Base-by-base conservation (phyloP, 495 filamentous ascomycete genomes). In the Penicillium samsonianum region DNA sequence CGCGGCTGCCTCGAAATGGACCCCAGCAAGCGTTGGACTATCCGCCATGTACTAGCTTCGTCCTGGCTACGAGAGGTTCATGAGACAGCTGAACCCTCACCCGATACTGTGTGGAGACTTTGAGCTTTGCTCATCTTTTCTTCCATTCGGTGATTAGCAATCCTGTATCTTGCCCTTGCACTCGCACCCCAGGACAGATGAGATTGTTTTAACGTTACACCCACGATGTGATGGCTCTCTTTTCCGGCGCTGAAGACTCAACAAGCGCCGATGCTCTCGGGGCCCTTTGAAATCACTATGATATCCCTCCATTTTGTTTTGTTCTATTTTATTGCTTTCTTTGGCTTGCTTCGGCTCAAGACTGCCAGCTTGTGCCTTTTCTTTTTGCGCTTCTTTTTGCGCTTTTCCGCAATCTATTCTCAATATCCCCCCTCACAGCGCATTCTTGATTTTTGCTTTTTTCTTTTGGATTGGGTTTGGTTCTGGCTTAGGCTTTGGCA, bases 1-100 rank as follows among this genome's bases (percentile, higher is more conserved):
- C 62, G 64, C 22, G 76, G 79, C 10, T 85, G 83, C 49, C 68
- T 86, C 4, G 75, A 80, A 35, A 80, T 83, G 79, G 64, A 82
- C 26, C 64, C 66, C 30, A 62, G 73, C 25, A 74, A 75, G 43
- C 77, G 82, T 30, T 84, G 82, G 80, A 78, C 73, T 47, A 77
- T 86, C 38, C 70, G 76, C 33, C 69, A 78, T 37, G 68, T 81
- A n/a, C 67, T 89, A 19, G 73, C 70, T 47, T 82, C 81, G 54
- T 56, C 70, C 20, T 90, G 86, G 86, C 71, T 90, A 8, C 64
- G 64, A 11, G 73, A 72, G 28, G 58, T 74, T 25, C 55, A 66
- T 22, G 64, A 77, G 20, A 38, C 47, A 19, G 28, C 47, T 3
- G 65, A 72, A 20, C 63, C 52, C 53, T 61, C 68, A 1, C 42